Conservation (phyloP, 352 stramenopile genomes). For the Thalassiosira livingstoniorum region DNA sequence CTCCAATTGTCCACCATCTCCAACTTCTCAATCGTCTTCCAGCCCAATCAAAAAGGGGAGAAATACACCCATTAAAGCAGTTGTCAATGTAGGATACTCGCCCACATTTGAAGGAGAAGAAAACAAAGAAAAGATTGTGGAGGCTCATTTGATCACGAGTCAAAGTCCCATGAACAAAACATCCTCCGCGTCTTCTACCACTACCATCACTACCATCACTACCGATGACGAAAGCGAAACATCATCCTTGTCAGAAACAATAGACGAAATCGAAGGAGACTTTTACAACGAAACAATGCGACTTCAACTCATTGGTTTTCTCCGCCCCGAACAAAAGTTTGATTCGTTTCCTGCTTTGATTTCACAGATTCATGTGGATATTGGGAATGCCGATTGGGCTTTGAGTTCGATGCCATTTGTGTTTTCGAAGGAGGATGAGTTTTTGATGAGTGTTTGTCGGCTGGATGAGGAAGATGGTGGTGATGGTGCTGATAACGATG, state of each 20-base stretch:
- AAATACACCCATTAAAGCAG: constrained; percentile 89
- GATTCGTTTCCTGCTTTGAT: constrained; percentile 92
- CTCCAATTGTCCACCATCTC: not conserved
- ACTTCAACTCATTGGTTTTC: constrained; percentile 92
- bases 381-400: constrained; percentile 61
- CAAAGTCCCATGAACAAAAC: constrained; percentile 41
- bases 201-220: constrained; percentile 52
- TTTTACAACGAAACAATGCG: constrained; percentile 95
- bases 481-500: too few relatives aligned
- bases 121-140: constrained; percentile 94
- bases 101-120: constrained; percentile 87
- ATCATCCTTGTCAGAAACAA: not conserved
- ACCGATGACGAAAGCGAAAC: constrained; percentile 62
- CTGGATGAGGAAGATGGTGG: too few relatives aligned
- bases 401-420: constrained; percentile 58
- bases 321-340: constrained; percentile 95
- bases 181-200: too few relatives aligned
- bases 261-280: constrained; percentile 76
- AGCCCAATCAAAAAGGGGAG: constrained; percentile 61
- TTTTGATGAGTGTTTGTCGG: constrained; percentile 37
- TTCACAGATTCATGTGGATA: constrained; percentile 88
- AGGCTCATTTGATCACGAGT: constrained; percentile 91
- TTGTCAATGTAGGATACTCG: constrained; percentile 95
- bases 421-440: constrained; percentile 57
- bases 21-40: constrained; percentile 5